phyloP scores from a whole-genome alignment of 768 basidiomycete genomes.

The Mycena galopus region DNA sequence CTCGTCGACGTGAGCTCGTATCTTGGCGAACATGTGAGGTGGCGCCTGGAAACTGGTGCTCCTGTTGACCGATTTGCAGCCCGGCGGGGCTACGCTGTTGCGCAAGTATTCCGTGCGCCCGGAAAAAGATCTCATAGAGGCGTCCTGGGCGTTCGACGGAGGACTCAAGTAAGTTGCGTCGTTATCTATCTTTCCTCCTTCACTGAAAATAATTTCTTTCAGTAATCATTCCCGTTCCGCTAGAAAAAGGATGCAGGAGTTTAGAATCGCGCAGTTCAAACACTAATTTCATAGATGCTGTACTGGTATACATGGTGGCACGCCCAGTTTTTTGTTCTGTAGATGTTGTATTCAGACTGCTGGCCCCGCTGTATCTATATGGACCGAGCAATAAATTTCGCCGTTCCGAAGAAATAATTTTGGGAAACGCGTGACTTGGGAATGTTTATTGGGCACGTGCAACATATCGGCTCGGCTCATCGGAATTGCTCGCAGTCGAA shows the following conservation, averaged over 20 bases:
- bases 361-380: too few species aligned
- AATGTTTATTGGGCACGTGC: background rate
- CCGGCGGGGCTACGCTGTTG: slow-evolving; percentile 70
- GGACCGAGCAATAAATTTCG: too few species aligned
- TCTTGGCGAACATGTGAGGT: slow-evolving; percentile 75
- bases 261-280: slow-evolving; percentile 60
- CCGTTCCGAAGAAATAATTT: background rate
- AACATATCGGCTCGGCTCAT: background rate
- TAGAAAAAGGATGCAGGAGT: slow-evolving; percentile 58
- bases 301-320: background rate
- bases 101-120: slow-evolving; percentile 58
- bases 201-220: background rate
- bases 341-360: background rate
- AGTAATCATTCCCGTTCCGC: slow-evolving; percentile 73
- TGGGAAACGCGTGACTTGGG: background rate
- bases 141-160: slow-evolving; percentile 76
- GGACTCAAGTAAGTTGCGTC: slow-evolving; percentile 64
- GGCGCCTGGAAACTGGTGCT: background rate
- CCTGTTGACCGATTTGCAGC: slow-evolving; percentile 53
- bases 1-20: slow-evolving; percentile 74
- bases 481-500: background rate
- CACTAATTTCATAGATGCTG: background rate
- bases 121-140: slow-evolving; percentile 54
- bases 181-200: background rate
- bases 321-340: background rate